A percentile compares a stretch with the other conserved stretches of the same genome.
Evolutionary conservation across 139 green algal species (phyloP).

Genomic region (Chlamydomonas sp.): DNA sequence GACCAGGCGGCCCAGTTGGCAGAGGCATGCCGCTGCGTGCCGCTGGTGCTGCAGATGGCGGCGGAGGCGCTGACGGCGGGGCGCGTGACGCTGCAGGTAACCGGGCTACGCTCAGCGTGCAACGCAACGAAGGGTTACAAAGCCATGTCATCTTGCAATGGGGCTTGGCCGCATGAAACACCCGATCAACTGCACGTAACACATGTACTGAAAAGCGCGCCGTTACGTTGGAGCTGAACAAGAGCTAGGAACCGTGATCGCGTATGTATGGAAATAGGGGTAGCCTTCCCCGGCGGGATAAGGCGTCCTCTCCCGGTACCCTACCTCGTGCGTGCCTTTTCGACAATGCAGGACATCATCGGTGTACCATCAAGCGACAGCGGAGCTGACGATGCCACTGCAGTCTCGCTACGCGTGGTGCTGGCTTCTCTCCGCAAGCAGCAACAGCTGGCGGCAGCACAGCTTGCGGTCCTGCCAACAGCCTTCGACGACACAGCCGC

Average conservation of each 20-base stretch:
- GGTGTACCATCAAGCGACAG: no score
- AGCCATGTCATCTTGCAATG: neutral
- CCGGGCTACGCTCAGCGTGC: neutral
- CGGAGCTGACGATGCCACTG: no score
- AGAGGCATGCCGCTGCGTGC: neutral
- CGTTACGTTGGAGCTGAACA: no score
- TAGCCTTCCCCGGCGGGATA: no score
- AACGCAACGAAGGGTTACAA: neutral
- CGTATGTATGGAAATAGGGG: no score
- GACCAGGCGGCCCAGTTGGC: neutral
- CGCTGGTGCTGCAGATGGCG: neutral
- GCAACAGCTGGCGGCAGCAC: neutral
- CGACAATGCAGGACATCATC: no score
- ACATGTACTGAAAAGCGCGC: no score
- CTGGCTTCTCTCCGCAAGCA: neutral
- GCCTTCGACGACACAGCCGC: neutral
- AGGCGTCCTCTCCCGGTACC: no score
- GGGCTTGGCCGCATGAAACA: no score
- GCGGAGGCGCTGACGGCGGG: neutral
- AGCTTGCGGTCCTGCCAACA: neutral
- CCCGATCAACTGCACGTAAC: no score
- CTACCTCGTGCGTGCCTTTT: no score
- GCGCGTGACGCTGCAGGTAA: neutral
- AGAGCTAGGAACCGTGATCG: no score
- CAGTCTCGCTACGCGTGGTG: neutral